Evolutionary conservation across 345 rosid genomes (phyloP).

Genomic region (Sisymbrium altissimum): DNA sequence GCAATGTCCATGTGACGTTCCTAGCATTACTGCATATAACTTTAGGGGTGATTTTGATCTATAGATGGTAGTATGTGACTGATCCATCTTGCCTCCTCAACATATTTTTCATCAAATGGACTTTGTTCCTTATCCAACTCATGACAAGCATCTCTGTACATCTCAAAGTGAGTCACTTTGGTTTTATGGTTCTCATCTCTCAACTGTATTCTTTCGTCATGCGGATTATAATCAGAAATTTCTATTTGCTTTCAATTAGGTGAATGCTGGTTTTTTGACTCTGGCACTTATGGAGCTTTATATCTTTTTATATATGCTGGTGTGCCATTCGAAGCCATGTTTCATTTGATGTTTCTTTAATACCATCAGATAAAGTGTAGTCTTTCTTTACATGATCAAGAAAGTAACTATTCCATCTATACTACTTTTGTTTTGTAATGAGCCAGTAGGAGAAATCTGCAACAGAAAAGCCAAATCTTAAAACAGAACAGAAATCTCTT

Average conservation of each 20-base stretch:
- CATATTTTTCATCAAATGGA: constrained; percentile 90
- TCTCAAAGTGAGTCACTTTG: constrained; percentile 50
- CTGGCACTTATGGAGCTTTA: constrained; percentile 95
- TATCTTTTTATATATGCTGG: constrained; percentile 86
- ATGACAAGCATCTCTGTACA: constrained; percentile 90
- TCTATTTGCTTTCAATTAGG: constrained; percentile 39
- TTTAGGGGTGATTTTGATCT: constrained; percentile 80
- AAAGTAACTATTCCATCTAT: neutral
- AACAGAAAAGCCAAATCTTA: constrained; percentile 78
- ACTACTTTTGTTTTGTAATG: constrained; percentile 46
- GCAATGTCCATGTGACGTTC: constrained; percentile 75
- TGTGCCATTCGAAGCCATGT: constrained; percentile 84
- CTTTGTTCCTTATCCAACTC: constrained; percentile 86
- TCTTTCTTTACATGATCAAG: neutral
- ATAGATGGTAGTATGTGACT: constrained; percentile 97
- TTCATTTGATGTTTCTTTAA: neutral
- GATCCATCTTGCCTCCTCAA: constrained; percentile 83
- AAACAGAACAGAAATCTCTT: constrained; percentile 20
- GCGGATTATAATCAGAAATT: neutral
- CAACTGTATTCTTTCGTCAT: neutral
- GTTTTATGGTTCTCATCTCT: neutral
- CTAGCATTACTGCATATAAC: constrained; percentile 64
- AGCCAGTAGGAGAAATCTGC: constrained; percentile 85
- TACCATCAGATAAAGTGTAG: neutral
- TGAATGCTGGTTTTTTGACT: constrained; percentile 71